Percentiles rank a stretch among this genome's conserved stretches.
Conservation (phyloP, 345 rosid species). For the Populus nigra region DNA sequence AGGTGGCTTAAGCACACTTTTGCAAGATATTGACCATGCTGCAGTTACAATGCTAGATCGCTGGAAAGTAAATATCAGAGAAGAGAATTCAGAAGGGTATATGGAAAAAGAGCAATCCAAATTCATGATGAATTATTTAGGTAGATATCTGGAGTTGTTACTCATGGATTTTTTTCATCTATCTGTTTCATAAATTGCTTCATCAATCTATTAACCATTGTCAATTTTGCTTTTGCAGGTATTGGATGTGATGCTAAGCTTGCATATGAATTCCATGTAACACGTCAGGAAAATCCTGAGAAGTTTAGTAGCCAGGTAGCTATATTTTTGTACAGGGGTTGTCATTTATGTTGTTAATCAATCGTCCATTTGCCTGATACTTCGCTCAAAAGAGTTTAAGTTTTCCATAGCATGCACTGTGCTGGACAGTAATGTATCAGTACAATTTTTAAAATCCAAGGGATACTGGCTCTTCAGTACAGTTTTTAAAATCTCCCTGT, state of each 20-base stretch:
- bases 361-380: slow-evolving; percentile 1
- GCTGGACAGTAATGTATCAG: not conserved
- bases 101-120: slow-evolving; percentile 43
- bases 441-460: not conserved
- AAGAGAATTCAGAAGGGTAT: slow-evolving; percentile 11
- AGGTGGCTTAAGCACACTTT: slow-evolving; percentile 73
- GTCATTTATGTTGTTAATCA: not conserved
- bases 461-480: not conserved
- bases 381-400: not conserved
- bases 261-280: slow-evolving; percentile 78
- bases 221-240: slow-evolving; percentile 38
- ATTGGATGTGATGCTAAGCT: slow-evolving; percentile 94
- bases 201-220: not conserved
- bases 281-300: slow-evolving; percentile 84
- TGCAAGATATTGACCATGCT: slow-evolving; percentile 72
- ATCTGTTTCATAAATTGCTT: not conserved
- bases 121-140: slow-evolving; percentile 89
- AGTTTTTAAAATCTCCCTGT: not conserved
- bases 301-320: slow-evolving; percentile 76
- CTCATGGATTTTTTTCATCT: not conserved
- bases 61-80: slow-evolving; percentile 80
- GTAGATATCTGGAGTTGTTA: slow-evolving; percentile 26
- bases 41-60: slow-evolving; percentile 90
- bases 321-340: not conserved
- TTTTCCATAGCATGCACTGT: not conserved